Percentiles rank a stretch among this genome's conserved stretches.
Evolutionary conservation across 441 rosid species (phyloP).

Genomic region (Francoa sonchifolia): DNA sequence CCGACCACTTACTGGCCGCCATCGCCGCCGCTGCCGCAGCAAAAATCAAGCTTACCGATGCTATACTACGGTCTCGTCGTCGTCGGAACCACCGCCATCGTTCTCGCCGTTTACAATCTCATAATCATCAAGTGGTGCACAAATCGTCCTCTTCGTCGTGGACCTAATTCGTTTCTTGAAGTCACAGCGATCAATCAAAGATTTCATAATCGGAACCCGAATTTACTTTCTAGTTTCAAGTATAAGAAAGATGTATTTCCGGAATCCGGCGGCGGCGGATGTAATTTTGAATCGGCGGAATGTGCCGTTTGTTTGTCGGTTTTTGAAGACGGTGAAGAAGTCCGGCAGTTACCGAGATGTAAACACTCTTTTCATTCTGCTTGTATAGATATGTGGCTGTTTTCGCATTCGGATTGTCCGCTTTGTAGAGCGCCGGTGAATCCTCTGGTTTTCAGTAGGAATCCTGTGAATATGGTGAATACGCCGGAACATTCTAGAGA

Average conservation of each 20-base stretch:
- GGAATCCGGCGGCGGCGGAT: too few species aligned
- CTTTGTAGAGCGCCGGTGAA: slow-evolving; percentile 3
- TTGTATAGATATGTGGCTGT: slow-evolving; percentile 10
- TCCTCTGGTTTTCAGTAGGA: not conserved
- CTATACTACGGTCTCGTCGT: slow-evolving; percentile 36
- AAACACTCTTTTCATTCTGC: slow-evolving; percentile 4
- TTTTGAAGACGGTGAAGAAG: slow-evolving; percentile 17
- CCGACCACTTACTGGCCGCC: slow-evolving; percentile 1
- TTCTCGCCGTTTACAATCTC: slow-evolving; percentile 28
- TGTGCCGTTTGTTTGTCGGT: slow-evolving; percentile 30
- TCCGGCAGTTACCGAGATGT: slow-evolving; percentile 5
- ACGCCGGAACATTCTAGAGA: not conserved
- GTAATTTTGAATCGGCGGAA: too few species aligned
- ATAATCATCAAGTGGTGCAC: slow-evolving; percentile 35
- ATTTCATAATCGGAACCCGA: slow-evolving; percentile 9
- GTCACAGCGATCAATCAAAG: slow-evolving; percentile 14
- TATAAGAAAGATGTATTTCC: slow-evolving; percentile 19
- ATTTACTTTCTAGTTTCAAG: slow-evolving; percentile 27
- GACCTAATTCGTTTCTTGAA: slow-evolving; percentile 8
- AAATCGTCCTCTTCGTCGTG: slow-evolving; percentile 9
- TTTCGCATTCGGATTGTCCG: slow-evolving; percentile 8
- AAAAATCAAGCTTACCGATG: slow-evolving; percentile 26
- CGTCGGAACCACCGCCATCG: slow-evolving; percentile 29
- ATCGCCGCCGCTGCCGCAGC: not conserved
- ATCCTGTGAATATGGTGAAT: not conserved